Percentiles rank a stretch among this genome's conserved stretches.
These are phyloP conservation scores for Scenedesmus sp. DNA, from an alignment of 163 green algal genomes.

Conservation along the genomic window DNA sequence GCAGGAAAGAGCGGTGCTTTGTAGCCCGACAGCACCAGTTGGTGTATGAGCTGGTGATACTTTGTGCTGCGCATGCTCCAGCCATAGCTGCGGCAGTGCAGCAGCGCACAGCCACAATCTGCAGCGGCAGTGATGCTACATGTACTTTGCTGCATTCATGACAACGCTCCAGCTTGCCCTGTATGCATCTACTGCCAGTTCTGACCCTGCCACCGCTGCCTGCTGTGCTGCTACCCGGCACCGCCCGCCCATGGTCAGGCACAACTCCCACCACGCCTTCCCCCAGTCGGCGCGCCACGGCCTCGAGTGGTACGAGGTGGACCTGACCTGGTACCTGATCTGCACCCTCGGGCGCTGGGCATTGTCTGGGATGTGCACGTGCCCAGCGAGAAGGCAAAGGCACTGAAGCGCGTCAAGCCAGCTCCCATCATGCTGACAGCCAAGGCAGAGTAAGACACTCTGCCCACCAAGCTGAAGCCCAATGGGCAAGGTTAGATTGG, in stretches of 20 bases:
- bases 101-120: not conserved
- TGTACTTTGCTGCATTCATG: too few species aligned
- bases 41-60: not conserved
- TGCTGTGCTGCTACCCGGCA: slow-evolving; percentile 63
- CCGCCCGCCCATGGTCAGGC: slow-evolving; percentile 60
- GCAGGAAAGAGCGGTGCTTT: too few species aligned
- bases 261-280: slow-evolving; percentile 91
- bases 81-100: not conserved
- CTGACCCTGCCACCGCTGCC: not conserved
- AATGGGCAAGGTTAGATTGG: too few species aligned
- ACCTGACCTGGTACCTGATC: slow-evolving; percentile 91
- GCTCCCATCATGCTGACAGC: not conserved
- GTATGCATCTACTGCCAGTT: not conserved
- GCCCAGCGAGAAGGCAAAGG: slow-evolving; percentile 39
- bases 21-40: too few species aligned
- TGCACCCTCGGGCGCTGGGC: slow-evolving; percentile 73
- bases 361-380: slow-evolving; percentile 85
- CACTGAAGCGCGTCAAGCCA: not conserved
- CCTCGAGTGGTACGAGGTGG: slow-evolving; percentile 93
- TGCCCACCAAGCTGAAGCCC: too few species aligned
- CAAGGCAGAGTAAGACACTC: not conserved
- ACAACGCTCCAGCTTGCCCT: not conserved
- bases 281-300: slow-evolving; percentile 94
- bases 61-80: not conserved
- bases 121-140: too few species aligned